Evolutionary conservation across 108 stramenopile genomes (phyloP).

Genomic region (Nannochloropsis salina): DNA sequence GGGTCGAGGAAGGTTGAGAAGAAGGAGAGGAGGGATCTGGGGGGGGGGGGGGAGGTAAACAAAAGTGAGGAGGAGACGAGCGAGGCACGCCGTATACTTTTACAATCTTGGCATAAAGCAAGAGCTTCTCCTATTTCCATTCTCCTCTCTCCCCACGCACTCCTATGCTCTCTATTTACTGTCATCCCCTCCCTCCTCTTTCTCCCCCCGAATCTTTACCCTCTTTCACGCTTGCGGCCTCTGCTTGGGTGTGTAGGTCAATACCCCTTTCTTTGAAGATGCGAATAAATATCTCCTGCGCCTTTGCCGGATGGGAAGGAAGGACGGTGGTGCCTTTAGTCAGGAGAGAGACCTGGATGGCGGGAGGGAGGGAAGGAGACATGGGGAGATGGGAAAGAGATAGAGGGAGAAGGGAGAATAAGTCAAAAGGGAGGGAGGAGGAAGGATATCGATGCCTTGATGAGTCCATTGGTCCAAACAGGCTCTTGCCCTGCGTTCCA

Average conservation of each 20-base stretch:
- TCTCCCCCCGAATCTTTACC: neutral
- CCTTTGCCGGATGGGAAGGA: constrained; percentile 14
- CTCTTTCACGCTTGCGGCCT: constrained; percentile 47
- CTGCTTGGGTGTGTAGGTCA: constrained; percentile 24
- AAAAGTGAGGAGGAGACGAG: neutral
- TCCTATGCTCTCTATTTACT: no score
- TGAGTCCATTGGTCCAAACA: no score
- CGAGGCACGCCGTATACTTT: neutral
- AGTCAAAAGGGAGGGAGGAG: neutral
- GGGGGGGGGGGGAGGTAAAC: neutral
- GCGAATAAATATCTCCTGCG: constrained; percentile 51
- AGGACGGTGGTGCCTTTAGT: constrained; percentile 51
- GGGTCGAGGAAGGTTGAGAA: neutral
- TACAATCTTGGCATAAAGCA: neutral
- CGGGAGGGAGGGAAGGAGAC: neutral
- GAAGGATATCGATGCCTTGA: neutral
- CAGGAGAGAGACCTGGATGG: constrained; percentile 37
- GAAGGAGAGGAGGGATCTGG: neutral
- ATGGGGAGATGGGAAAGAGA: neutral
- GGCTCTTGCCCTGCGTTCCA: no score
- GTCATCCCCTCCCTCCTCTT: neutral
- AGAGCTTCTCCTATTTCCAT: neutral
- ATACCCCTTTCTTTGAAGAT: constrained; percentile 56
- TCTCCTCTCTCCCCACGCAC: neutral
- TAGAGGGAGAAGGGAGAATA: no score